Percentiles rank a stretch among this genome's conserved stretches.
These are phyloP conservation scores for Brassica balearica DNA, from an alignment of 441 rosid genomes.

Conservation along the genomic window DNA sequence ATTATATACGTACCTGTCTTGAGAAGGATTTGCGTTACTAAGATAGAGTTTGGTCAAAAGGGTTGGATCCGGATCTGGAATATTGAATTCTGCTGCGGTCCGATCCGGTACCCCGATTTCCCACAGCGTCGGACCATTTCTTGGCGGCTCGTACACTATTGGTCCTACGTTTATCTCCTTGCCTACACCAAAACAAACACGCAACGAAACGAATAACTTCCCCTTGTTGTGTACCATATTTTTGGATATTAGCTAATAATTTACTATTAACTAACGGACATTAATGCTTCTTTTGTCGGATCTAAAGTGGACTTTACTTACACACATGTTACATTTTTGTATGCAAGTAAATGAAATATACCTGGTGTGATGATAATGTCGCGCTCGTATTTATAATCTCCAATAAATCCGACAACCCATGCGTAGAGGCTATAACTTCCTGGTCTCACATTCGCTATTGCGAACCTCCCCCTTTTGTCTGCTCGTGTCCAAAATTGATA, in stretches of 20 bases:
- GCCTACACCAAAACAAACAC: constrained; percentile 45
- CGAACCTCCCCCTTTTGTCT: constrained; percentile 50
- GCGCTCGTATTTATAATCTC: constrained; percentile 53
- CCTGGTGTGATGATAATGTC: constrained; percentile 53
- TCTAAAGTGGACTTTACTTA: not conserved
- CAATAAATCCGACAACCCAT: constrained; percentile 65
- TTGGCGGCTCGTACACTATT: constrained; percentile 55
- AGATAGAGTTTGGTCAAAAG: constrained; percentile 44
- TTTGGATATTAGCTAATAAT: not conserved
- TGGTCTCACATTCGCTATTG: constrained; percentile 53
- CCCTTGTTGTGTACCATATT: constrained; percentile 5
- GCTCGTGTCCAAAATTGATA: constrained; percentile 78
- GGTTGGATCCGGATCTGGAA: constrained; percentile 58
- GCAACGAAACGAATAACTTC: not conserved
- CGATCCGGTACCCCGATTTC: constrained; percentile 75
- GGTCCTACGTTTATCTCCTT: constrained; percentile 42
- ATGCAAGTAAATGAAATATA: constrained; percentile 19
- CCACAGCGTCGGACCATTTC: constrained; percentile 73
- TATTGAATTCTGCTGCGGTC: constrained; percentile 62
- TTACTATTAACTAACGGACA: not conserved
- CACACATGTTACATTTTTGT: constrained; percentile 1
- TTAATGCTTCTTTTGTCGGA: constrained; percentile 6
- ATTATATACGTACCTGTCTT: constrained; percentile 46
- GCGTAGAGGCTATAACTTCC: constrained; percentile 66
- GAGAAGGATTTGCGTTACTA: constrained; percentile 2